Percentiles rank a stretch among this genome's conserved stretches.
These are phyloP conservation scores for Cystobasidiaceae sp. DNA, from an alignment of 1,284 basidiomycete species.

Conservation along the genomic window DNA sequence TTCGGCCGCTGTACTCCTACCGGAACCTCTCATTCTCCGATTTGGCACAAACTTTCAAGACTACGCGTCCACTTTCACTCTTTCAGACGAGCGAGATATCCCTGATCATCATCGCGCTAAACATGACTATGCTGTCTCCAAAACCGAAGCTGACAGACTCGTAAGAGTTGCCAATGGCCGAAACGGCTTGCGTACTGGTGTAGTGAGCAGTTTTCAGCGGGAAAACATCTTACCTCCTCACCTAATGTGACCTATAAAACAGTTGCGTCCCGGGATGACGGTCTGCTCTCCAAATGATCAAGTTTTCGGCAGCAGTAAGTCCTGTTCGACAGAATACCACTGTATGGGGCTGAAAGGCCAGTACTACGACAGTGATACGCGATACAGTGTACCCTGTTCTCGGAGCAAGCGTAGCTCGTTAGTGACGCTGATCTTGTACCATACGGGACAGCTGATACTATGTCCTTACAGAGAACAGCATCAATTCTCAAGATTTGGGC, in stretches of 20 bases:
- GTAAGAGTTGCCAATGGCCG: conserved; percentile 8
- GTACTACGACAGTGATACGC: conserved; percentile 1
- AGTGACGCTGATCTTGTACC: not conserved
- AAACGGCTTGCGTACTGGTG: conserved; percentile 6
- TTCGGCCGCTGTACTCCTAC: conserved; percentile 11
- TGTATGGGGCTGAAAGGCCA: not conserved
- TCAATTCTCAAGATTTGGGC: conserved; percentile 23
- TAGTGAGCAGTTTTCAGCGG: not conserved
- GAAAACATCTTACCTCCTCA: not conserved
- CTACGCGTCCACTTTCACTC: conserved; percentile 2
- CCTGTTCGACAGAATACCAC: not conserved
- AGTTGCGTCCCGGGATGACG: conserved; percentile 25
- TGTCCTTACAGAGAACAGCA: conserved; percentile 7
- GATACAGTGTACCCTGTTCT: not conserved
- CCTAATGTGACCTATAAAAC: not conserved
- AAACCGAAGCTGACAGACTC: conserved; percentile 17
- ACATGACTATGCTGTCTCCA: conserved; percentile 20
- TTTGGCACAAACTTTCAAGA: conserved; percentile 10
- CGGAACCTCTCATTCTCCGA: conserved; percentile 10
- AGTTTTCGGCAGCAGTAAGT: conserved; percentile 11
- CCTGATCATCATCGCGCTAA: conserved; percentile 11
- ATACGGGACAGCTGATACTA: not conserved
- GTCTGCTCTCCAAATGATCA: conserved; percentile 15
- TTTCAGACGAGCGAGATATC: conserved; percentile 7
- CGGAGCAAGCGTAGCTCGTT: not conserved